Conservation (phyloP, 495 filamentous ascomycete genomes). For the Lasiosphaeris hirsuta region DNA sequence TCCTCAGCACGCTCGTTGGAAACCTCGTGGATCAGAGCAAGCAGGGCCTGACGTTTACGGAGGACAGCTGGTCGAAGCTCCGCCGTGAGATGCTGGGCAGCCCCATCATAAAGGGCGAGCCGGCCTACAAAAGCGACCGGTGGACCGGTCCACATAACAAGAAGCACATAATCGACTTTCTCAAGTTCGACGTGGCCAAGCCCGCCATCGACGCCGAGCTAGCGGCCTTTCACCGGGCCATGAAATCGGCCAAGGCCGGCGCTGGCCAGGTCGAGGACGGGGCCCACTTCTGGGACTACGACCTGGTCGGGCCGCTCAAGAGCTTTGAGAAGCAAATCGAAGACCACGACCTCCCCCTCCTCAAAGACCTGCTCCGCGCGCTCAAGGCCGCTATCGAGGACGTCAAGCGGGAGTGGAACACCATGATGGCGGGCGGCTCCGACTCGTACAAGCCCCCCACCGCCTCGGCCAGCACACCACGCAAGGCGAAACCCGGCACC, state of each 20-base stretch:
- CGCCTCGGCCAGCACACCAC: no score
- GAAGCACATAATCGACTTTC: constrained; percentile 66
- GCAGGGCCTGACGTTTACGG: constrained; percentile 65
- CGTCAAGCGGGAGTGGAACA: constrained; percentile 32
- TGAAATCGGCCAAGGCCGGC: constrained; percentile 26
- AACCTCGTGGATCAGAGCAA: constrained; percentile 80
- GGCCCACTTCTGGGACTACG: constrained; percentile 41
- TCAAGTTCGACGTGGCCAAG: constrained; percentile 62
- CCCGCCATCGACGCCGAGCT: constrained; percentile 51
- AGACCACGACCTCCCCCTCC: background rate
- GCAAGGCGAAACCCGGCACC: background rate
- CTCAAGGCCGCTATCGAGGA: constrained; percentile 35
- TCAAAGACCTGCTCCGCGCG: constrained; percentile 22
- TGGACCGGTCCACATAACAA: constrained; percentile 37
- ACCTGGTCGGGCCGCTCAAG: constrained; percentile 31
- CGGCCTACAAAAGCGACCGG: constrained; percentile 32
- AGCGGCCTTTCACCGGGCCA: constrained; percentile 36
- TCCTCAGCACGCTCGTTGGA: constrained; percentile 68
- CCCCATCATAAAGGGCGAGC: constrained; percentile 37
- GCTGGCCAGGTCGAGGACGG: background rate
- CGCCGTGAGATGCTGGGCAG: constrained; percentile 41
- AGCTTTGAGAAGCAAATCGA: background rate
- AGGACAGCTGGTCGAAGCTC: constrained; percentile 52
- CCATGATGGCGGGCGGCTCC: constrained; percentile 8
- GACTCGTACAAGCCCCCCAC: background rate